phyloP scores from a whole-genome alignment of 2,329 filamentous ascomycete genomes.

The Dothideomycetidae sp. region DNA sequence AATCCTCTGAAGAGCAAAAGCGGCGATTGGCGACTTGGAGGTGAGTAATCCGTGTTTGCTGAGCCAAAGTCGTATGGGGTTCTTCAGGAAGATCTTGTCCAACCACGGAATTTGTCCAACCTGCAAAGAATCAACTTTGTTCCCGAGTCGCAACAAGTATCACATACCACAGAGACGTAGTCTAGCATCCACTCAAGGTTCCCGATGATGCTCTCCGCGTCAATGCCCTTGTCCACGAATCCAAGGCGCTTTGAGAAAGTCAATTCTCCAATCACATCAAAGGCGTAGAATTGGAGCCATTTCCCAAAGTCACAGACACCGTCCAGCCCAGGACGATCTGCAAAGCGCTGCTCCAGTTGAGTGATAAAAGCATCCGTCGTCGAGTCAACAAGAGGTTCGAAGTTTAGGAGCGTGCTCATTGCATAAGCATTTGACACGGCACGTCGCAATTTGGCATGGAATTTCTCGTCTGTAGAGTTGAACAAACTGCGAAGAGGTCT shows the following conservation, averaged over 20 bases:
- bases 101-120: constrained; percentile 21
- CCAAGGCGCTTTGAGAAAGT: constrained; percentile 17
- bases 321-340: constrained; percentile 23
- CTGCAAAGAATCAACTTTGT: constrained; percentile 12
- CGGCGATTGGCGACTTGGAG: not conserved
- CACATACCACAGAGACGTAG: no score
- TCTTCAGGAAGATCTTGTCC: constrained; percentile 17
- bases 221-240: constrained; percentile 13
- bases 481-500: constrained; percentile 53
- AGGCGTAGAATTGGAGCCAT: constrained; percentile 70
- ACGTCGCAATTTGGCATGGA: not conserved
- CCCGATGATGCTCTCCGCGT: constrained; percentile 11
- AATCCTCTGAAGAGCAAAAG: not conserved
- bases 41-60: constrained; percentile 1
- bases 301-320: constrained; percentile 47
- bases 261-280: constrained; percentile 55
- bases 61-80: constrained; percentile 13
- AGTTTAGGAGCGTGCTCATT: constrained; percentile 56
- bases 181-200: constrained; percentile 15
- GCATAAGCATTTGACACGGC: not conserved
- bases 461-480: constrained; percentile 40
- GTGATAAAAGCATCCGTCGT: constrained; percentile 49
- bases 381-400: constrained; percentile 63
- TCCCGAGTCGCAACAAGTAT: no score
- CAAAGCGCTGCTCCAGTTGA: constrained; percentile 19